Conservation (phyloP, 2,329 filamentous ascomycete species). For the Diplodia sapinea region DNA sequence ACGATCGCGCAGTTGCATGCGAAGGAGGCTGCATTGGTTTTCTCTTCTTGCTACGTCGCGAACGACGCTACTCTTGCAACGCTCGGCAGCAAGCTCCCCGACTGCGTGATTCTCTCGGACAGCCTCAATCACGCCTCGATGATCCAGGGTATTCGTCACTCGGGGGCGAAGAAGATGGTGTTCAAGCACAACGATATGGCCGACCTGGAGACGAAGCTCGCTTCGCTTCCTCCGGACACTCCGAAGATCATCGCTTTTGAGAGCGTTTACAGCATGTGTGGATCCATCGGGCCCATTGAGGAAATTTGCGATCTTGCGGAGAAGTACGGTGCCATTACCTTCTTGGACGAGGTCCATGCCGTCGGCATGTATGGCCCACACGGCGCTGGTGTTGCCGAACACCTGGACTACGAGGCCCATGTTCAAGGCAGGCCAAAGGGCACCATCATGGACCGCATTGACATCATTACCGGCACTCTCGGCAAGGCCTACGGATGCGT, state of each 20-base stretch:
- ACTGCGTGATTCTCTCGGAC: slow-evolving; percentile 97
- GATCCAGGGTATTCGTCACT: slow-evolving; percentile 99
- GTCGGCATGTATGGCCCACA: slow-evolving; percentile 98
- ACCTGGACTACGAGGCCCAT: slow-evolving; percentile 92
- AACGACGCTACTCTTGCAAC: slow-evolving; percentile 97
- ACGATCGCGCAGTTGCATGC: slow-evolving; percentile 87
- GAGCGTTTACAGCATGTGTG: slow-evolving; percentile 99
- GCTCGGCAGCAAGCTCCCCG: slow-evolving; percentile 92
- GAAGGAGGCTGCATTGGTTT: slow-evolving; percentile 90
- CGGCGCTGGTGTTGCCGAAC: slow-evolving; percentile 94
- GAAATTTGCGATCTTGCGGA: slow-evolving; percentile 95
- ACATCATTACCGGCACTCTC: slow-evolving; percentile 96
- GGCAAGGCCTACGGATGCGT: slow-evolving; percentile 98
- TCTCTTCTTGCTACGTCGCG: slow-evolving; percentile 97
- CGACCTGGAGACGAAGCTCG: slow-evolving; percentile 90
- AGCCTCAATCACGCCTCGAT: slow-evolving; percentile 98
- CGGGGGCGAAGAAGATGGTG: slow-evolving; percentile 93
- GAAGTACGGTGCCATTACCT: slow-evolving; percentile 97
- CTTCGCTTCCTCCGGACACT: slow-evolving; percentile 79
- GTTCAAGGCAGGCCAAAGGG: slow-evolving; percentile 74
- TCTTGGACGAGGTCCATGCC: slow-evolving; percentile 97
- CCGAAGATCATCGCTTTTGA: slow-evolving; percentile 99
- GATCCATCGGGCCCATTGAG: slow-evolving; percentile 93
- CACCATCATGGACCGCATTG: slow-evolving; percentile 92
- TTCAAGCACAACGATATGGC: slow-evolving; percentile 98